A percentile compares a stretch with the other conserved stretches of the same genome.
Conservation (phyloP, 192 early-diverging fungal genomes). For the Gonapodya prolifera region DNA sequence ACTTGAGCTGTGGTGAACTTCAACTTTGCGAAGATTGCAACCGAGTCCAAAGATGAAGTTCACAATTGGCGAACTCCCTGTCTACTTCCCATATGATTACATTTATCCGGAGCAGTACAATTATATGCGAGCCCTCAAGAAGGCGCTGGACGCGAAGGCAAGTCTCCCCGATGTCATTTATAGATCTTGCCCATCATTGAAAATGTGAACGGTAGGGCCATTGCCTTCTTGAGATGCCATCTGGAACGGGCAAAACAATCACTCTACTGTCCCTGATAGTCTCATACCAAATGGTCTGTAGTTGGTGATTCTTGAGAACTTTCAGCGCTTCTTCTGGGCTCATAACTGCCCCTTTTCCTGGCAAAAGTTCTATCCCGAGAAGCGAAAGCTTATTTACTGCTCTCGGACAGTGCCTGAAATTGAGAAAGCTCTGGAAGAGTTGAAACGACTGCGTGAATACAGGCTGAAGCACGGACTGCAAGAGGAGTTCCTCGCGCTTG, state of each 20-base stretch:
- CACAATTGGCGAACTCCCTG: slow-evolving; percentile 71
- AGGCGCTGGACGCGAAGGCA: slow-evolving; percentile 78
- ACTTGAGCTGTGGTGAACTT: too few species aligned
- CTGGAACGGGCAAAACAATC: slow-evolving; percentile 97
- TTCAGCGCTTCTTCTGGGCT: too few species aligned
- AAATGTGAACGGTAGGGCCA: slow-evolving; percentile 51
- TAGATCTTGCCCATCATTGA: not conserved
- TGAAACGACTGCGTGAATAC: slow-evolving; percentile 83
- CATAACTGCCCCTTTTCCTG: too few species aligned
- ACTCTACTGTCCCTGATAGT: slow-evolving; percentile 91
- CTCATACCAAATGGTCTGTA: slow-evolving; percentile 74
- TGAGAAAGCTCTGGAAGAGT: slow-evolving; percentile 94
- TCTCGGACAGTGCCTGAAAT: slow-evolving; percentile 99
- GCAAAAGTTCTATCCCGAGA: slow-evolving; percentile 72
- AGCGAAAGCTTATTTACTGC: slow-evolving; percentile 97
- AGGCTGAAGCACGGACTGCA: slow-evolving; percentile 49
- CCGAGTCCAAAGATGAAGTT: slow-evolving; percentile 44
- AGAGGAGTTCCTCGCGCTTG: slow-evolving; percentile 80
- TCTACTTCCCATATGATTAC: slow-evolving; percentile 97
- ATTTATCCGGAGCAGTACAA: slow-evolving; percentile 99
- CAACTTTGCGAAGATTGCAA: too few species aligned
- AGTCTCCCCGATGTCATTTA: not conserved
- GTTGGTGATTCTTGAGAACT: not conserved
- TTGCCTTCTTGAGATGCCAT: slow-evolving; percentile 97
- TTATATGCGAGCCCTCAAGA: slow-evolving; percentile 95